phyloP scores from a whole-genome alignment of 176 grass and related monocot species.

The Carex kokanica region DNA sequence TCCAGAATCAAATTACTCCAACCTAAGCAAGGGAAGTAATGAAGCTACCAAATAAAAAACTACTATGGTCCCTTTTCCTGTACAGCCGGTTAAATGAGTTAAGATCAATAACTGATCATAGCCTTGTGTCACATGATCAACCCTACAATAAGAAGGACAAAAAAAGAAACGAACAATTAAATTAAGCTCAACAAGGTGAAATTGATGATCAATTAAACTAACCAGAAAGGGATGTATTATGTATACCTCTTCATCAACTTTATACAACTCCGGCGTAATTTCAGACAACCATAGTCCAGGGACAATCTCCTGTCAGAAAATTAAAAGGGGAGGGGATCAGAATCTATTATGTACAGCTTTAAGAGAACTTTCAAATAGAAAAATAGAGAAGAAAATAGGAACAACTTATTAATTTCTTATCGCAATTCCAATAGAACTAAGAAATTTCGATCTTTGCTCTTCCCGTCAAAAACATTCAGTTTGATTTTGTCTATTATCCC shows the following conservation, averaged over 20 bases:
- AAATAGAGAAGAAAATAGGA: not conserved
- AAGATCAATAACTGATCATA: conserved; percentile 10
- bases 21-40: not conserved
- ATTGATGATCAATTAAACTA: not conserved
- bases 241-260: conserved; percentile 19
- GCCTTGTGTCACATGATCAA: not conserved
- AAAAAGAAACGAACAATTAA: not conserved
- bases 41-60: not conserved
- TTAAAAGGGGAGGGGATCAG: not conserved
- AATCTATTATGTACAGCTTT: not conserved
- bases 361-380: not conserved
- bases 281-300: conserved; percentile 27
- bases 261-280: conserved; percentile 25
- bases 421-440: not conserved
- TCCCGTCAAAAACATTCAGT: not conserved
- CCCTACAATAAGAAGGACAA: not conserved
- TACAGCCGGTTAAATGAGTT: conserved; percentile 15
- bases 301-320: conserved; percentile 7
- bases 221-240: not conserved
- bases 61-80: conserved; percentile 9
- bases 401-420: not conserved
- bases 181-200: not conserved
- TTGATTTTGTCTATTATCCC: not conserved
- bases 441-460: not conserved
- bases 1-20: conserved; percentile 1